These are phyloP conservation scores for Chlamydomonas incerta DNA, from an alignment of 139 green algal species.

Conservation along the genomic window DNA sequence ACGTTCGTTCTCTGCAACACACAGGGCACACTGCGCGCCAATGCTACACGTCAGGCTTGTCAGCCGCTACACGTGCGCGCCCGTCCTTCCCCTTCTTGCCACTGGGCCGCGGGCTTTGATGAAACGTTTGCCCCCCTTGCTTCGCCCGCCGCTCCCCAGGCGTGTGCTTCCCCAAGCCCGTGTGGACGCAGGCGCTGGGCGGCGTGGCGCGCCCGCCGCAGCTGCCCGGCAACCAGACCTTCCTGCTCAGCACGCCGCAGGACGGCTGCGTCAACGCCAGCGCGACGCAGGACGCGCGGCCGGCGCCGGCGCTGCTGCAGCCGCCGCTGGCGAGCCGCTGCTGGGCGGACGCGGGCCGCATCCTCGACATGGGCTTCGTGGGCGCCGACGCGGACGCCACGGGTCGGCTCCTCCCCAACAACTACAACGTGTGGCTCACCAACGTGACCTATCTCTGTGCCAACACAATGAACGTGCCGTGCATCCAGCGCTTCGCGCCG, in stretches of 20 bases:
- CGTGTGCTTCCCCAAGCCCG: background rate
- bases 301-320: background rate
- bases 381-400: background rate
- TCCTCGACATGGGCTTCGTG: background rate
- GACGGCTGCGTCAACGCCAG: background rate
- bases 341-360: constrained; percentile 2
- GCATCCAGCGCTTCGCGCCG: background rate
- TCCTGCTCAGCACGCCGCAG: background rate
- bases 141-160: too few relatives aligned
- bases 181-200: background rate
- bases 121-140: too few relatives aligned
- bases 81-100: too few relatives aligned
- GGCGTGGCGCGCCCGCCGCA: background rate
- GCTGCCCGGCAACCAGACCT: background rate
- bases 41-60: too few relatives aligned
- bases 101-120: too few relatives aligned
- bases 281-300: background rate
- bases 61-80: too few relatives aligned
- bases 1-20: too few relatives aligned
- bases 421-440: background rate
- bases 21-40: too few relatives aligned
- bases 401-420: background rate
- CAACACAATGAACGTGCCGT: background rate
- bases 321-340: background rate
- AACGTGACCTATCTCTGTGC: constrained; percentile 17